Conservation (phyloP, 2,329 filamentous ascomycete species). For the Fusarium dlaminii region DNA sequence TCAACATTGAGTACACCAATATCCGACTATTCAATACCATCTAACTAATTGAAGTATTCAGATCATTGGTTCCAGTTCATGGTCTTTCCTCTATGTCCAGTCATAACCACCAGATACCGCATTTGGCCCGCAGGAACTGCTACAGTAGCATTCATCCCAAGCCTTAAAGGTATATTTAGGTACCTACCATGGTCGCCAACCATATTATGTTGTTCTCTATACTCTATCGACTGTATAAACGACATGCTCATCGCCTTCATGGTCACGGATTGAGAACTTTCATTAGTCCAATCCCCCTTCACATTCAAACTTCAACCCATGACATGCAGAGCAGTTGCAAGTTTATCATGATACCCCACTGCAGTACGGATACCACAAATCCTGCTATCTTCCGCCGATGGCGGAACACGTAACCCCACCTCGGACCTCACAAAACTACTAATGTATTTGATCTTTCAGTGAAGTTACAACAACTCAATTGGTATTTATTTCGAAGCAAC, state of each 20-base stretch:
- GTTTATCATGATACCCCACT: constrained; percentile 16
- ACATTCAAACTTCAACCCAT: neutral
- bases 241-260: neutral
- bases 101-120: neutral
- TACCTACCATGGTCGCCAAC: neutral
- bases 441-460: neutral
- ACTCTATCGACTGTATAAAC: neutral
- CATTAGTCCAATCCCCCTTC: neutral
- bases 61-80: neutral
- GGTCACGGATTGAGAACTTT: neutral
- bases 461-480: neutral
- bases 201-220: neutral
- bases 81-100: no score
- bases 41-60: neutral
- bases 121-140: neutral
- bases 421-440: neutral
- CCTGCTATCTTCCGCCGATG: constrained; percentile 18
- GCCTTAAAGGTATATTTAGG: neutral
- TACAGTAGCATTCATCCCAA: neutral
- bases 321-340: neutral
- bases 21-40: neutral
- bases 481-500: neutral
- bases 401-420: constrained; percentile 31
- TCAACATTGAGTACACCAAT: neutral
- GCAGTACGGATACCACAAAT: constrained; percentile 2